Base-by-base conservation (phyloP, 768 basidiomycete genomes). In the Boletus patriciae region DNA sequence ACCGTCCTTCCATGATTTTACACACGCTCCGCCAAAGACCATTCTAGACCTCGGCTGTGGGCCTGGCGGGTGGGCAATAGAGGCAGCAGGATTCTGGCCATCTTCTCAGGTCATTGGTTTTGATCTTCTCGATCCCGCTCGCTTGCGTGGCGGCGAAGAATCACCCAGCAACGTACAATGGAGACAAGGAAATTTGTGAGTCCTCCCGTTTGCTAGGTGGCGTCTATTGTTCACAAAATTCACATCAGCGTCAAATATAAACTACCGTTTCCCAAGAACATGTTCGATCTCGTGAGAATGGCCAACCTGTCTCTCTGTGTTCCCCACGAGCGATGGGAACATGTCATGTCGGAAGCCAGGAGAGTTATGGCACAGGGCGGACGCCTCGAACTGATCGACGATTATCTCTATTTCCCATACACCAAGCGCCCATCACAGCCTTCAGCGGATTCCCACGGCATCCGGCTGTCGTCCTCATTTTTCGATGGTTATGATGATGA, bases 41-140 rank as follows among this genome's bases (percentile, higher is more conserved):
- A 84, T 87, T 23, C 78, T 93, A 8, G 90, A 92, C 64, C 71
- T 93, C 13, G 91, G 91, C 3, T 92, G 89, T 67, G 90, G 91
- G 12, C 62, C 79, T 46, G 89, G 90, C 0, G 66, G 80, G 46
- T 93, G 91, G 91, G 75, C 85, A 6, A 56, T 83, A 0, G 76
- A 84, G 46, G 85, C 89, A 5, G 82, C 87, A 4, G 74, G 66
- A 21, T 64, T 71, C n/a, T 93, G 90, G 90, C 80, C 76, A 21
- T 64, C 72, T 6, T 78, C 84, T 19, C 75, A 77, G 11, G 78
- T 92, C 49, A 82, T 80, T 9, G 90, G 86, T 3, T 75, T 91
- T 33, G 88, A 92, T 66, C 69, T 91, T 23, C 77, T 90, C 2
- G 69, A 74, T 50, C 59, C 76, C 43, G 52, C 50, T 25, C 56